Conservation (phyloP, 2,329 filamentous ascomycete species). For the Colletotrichum tofieldiae region DNA sequence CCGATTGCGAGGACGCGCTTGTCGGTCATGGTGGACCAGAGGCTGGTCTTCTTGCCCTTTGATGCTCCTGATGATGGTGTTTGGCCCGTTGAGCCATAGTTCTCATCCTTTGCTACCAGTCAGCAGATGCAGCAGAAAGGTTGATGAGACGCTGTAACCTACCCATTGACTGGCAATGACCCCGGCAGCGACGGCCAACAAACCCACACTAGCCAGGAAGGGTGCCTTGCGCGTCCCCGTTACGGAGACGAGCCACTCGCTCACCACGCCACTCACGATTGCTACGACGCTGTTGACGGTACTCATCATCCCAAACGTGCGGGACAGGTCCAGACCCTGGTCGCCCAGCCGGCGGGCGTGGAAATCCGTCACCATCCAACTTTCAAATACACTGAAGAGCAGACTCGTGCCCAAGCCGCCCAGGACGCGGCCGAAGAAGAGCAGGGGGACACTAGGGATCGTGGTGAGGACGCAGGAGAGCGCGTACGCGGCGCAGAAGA, state of each 20-base stretch:
- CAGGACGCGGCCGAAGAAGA: conserved; percentile 68
- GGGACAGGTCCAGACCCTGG: conserved; percentile 60
- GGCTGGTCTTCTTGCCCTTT: conserved; percentile 39
- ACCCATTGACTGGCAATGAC: conserved; percentile 66
- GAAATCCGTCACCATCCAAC: conserved; percentile 73
- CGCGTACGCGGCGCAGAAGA: conserved; percentile 69
- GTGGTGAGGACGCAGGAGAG: conserved; percentile 63
- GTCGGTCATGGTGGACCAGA: conserved; percentile 53
- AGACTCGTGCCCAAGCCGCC: conserved; percentile 71
- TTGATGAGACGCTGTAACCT: neutral
- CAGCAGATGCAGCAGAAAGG: neutral
- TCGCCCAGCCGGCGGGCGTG: conserved; percentile 59
- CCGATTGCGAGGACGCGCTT: conserved; percentile 65
- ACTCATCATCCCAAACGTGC: conserved; percentile 67
- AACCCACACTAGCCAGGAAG: conserved; percentile 57
- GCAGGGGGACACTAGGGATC: conserved; percentile 52
- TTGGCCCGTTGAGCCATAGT: conserved; percentile 59
- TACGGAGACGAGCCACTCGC: conserved; percentile 64
- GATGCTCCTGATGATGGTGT: conserved; percentile 11
- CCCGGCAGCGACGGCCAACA: conserved; percentile 60
- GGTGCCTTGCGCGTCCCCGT: conserved; percentile 66
- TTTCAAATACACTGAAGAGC: conserved; percentile 73
- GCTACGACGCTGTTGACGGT: conserved; percentile 70
- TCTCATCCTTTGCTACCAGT: conserved; percentile 59
- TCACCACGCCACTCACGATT: conserved; percentile 66